Conservation (phyloP, 2,329 filamentous ascomycete genomes). For the Aspergillus flavus region DNA sequence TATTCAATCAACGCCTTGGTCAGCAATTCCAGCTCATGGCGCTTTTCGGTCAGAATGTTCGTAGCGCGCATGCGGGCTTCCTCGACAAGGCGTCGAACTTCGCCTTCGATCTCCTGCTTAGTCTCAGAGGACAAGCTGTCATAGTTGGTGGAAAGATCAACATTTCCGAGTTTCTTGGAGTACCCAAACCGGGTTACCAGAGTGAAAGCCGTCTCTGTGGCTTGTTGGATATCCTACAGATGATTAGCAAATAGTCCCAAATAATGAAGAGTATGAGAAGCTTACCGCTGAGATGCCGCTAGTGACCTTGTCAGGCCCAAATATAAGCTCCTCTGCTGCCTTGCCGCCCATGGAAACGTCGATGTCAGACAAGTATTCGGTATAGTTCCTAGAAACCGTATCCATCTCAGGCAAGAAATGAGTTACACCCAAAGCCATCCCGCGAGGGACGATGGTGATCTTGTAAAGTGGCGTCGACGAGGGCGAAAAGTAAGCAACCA, state of each 20-base stretch:
- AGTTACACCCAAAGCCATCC: slow-evolving; percentile 82
- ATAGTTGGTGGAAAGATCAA: slow-evolving; percentile 83
- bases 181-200: slow-evolving; percentile 92
- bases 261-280: slow-evolving; percentile 17
- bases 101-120: slow-evolving; percentile 80
- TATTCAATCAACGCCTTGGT: slow-evolving; percentile 91
- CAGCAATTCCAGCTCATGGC: slow-evolving; percentile 82
- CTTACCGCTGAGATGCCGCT: slow-evolving; percentile 79
- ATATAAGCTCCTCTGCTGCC: slow-evolving; percentile 86
- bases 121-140: slow-evolving; percentile 81
- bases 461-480: slow-evolving; percentile 84
- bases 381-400: slow-evolving; percentile 84
- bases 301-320: slow-evolving; percentile 87
- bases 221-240: slow-evolving; percentile 74
- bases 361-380: slow-evolving; percentile 78
- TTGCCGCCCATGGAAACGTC: slow-evolving; percentile 84
- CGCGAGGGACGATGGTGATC: slow-evolving; percentile 92
- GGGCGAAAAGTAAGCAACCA: slow-evolving; percentile 82
- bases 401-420: slow-evolving; percentile 88
- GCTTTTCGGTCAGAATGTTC: slow-evolving; percentile 70
- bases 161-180: slow-evolving; percentile 82
- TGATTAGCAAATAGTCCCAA: slow-evolving; percentile 18
- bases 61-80: slow-evolving; percentile 76
- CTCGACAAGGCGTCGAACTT: slow-evolving; percentile 82
- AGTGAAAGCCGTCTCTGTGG: slow-evolving; percentile 78